A percentile compares a stretch with the other conserved stretches of the same genome.
Conservation (phyloP, 805 yeast genomes). For the Barnettozyma sucrosica region DNA sequence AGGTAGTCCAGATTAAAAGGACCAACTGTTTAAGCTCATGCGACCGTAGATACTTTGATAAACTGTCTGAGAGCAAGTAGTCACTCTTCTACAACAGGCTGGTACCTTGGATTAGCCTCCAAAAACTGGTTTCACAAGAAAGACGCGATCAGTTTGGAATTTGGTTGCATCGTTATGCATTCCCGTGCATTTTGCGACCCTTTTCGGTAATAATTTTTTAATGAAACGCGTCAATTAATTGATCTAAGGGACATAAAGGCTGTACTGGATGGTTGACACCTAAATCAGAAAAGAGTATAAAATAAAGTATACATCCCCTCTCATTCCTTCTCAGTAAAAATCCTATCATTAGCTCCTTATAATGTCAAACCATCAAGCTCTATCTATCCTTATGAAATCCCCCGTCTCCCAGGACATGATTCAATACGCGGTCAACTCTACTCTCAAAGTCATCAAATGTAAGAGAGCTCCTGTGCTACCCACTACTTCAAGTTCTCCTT, state of each 20-base stretch:
- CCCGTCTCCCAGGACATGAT: constrained; percentile 75
- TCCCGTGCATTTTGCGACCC: background rate
- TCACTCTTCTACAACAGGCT: too few species aligned
- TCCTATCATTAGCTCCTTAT: background rate
- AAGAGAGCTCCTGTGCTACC: constrained; percentile 29
- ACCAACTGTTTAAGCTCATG: too few species aligned
- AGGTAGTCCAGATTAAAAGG: too few species aligned
- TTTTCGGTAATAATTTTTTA: constrained; percentile 1
- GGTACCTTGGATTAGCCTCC: background rate
- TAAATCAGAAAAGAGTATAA: background rate
- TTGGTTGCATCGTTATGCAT: background rate
- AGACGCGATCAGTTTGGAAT: background rate
- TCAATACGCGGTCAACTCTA: constrained; percentile 57
- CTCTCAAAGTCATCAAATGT: constrained; percentile 65
- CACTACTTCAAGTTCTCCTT: constrained; percentile 31
- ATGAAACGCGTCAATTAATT: constrained; percentile 4
- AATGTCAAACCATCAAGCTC: constrained; percentile 51
- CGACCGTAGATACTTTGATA: too few species aligned
- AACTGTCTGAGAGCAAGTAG: too few species aligned
- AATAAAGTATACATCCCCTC: background rate
- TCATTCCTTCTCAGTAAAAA: background rate
- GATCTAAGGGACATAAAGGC: background rate
- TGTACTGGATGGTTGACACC: background rate
- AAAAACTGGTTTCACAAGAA: too few species aligned
- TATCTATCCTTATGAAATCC: constrained; percentile 50